phyloP scores from a whole-genome alignment of 352 stramenopile species.

The Peronospora farinosa region DNA sequence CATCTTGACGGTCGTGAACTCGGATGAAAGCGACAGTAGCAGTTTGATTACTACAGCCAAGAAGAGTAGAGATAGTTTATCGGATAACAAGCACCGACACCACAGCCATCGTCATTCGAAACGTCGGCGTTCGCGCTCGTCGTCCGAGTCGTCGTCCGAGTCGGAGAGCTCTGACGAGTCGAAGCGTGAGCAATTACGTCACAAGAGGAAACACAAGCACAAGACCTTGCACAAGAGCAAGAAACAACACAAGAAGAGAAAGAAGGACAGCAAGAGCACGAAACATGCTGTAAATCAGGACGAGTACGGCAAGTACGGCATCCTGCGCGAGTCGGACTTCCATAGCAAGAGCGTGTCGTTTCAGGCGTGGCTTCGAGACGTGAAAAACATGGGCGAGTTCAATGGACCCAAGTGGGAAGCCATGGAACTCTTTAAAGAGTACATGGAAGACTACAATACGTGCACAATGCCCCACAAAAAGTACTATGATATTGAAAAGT shows the following conservation, averaged over 20 bases:
- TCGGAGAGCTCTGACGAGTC: slow-evolving; percentile 36
- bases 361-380: slow-evolving; percentile 90
- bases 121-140: slow-evolving; percentile 24
- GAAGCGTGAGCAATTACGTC: slow-evolving; percentile 25
- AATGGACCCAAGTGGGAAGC: slow-evolving; percentile 83
- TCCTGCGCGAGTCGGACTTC: slow-evolving; percentile 90
- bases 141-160: slow-evolving; percentile 23
- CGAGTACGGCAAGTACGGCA: slow-evolving; percentile 95
- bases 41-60: slow-evolving; percentile 2
- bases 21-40: slow-evolving; percentile 13
- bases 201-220: slow-evolving; percentile 24
- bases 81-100: slow-evolving; percentile 6
- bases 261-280: slow-evolving; percentile 26
- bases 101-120: slow-evolving; percentile 12
- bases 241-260: slow-evolving; percentile 29
- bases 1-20: slow-evolving; percentile 45
- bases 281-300: slow-evolving; percentile 79
- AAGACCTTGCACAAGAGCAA: slow-evolving; percentile 31
- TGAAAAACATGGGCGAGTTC: slow-evolving; percentile 88
- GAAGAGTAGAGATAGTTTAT: slow-evolving; percentile 2
- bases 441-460: slow-evolving; percentile 98
- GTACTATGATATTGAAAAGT: slow-evolving; percentile 97
- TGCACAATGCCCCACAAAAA: slow-evolving; percentile 94
- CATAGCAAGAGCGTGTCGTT: slow-evolving; percentile 89
- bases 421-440: slow-evolving; percentile 88